A percentile compares a stretch with the other conserved stretches of the same genome.
phyloP scores from a whole-genome alignment of 78 protist genomes.

The Diacronema lutheri region DNA sequence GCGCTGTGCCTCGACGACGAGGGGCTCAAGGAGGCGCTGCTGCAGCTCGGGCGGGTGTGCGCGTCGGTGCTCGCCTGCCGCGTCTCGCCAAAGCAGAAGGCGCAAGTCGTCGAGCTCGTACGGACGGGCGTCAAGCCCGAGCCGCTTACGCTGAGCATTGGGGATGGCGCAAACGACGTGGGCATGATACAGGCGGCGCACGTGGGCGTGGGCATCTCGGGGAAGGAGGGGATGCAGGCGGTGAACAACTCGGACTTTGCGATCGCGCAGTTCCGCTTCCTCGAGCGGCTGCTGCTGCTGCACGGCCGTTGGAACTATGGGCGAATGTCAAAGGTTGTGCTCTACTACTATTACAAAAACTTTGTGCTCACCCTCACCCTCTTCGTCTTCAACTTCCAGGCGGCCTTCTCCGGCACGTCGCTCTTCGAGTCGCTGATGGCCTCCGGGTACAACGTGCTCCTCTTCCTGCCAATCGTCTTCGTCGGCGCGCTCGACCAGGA shows the following conservation, averaged over 20 bases:
- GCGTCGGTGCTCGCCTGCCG: slow-evolving; percentile 87
- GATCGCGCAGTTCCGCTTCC: slow-evolving; percentile 72
- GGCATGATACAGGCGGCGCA: slow-evolving; percentile 45
- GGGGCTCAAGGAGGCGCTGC: slow-evolving; percentile 8
- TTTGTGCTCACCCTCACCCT: too few species aligned
- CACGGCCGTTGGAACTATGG: slow-evolving; percentile 87
- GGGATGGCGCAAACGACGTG: slow-evolving; percentile 96
- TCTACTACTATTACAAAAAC: too few species aligned
- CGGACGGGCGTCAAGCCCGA: not conserved
- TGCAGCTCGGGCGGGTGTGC: slow-evolving; percentile 50
- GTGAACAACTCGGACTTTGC: slow-evolving; percentile 44
- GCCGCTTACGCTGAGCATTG: slow-evolving; percentile 86
- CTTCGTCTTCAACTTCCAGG: too few species aligned
- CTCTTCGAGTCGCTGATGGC: too few species aligned
- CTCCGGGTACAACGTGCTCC: too few species aligned
- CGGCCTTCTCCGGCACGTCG: too few species aligned
- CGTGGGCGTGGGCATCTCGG: slow-evolving; percentile 63
- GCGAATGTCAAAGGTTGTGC: slow-evolving; percentile 48
- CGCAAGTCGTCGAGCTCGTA: slow-evolving; percentile 8
- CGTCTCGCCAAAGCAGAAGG: slow-evolving; percentile 87
- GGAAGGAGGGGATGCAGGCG: slow-evolving; percentile 30
- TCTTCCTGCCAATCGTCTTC: too few species aligned
- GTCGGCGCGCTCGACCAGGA: too few species aligned
- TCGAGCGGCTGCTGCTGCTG: slow-evolving; percentile 51
- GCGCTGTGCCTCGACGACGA: not conserved